Conservation (phyloP, 1,284 basidiomycete species). For the Cryptococcus sp. region DNA sequence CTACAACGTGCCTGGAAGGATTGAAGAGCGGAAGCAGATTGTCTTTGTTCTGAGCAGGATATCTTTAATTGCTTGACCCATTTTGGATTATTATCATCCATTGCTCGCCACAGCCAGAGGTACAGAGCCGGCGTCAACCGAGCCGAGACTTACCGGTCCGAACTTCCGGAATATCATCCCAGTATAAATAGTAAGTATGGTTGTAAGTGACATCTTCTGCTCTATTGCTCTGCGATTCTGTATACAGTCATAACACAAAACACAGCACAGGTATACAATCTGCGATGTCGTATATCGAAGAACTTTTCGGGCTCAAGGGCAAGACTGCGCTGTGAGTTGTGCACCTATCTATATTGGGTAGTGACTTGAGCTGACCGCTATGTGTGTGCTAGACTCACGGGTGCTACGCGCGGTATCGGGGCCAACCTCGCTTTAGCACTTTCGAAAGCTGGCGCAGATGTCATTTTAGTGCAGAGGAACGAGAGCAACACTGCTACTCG, state of each 20-base stretch:
- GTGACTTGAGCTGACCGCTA: not conserved
- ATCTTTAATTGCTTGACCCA: not conserved
- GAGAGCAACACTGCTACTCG: slow-evolving; percentile 62
- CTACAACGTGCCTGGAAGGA: too few species aligned
- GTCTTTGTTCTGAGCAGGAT: too few species aligned
- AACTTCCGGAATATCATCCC: not conserved
- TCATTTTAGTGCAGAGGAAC: slow-evolving; percentile 74
- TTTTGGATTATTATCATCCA: not conserved
- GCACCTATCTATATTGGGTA: too few species aligned
- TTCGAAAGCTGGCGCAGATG: slow-evolving; percentile 67
- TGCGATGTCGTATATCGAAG: slow-evolving; percentile 46
- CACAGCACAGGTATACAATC: too few species aligned
- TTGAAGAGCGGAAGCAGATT: too few species aligned
- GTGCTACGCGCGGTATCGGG: slow-evolving; percentile 53
- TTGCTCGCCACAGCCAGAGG: not conserved
- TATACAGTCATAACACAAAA: too few species aligned
- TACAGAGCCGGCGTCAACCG: not conserved
- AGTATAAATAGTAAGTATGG: too few species aligned
- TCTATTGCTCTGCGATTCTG: too few species aligned
- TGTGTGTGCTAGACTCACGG: slow-evolving; percentile 41
- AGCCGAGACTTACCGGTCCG: not conserved
- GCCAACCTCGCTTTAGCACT: slow-evolving; percentile 54
- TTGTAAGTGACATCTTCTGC: too few species aligned
- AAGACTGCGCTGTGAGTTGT: slow-evolving; percentile 55
- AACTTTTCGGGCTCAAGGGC: slow-evolving; percentile 55